phyloP scores from a whole-genome alignment of 768 basidiomycete genomes.

The Tylopilus felleus region DNA sequence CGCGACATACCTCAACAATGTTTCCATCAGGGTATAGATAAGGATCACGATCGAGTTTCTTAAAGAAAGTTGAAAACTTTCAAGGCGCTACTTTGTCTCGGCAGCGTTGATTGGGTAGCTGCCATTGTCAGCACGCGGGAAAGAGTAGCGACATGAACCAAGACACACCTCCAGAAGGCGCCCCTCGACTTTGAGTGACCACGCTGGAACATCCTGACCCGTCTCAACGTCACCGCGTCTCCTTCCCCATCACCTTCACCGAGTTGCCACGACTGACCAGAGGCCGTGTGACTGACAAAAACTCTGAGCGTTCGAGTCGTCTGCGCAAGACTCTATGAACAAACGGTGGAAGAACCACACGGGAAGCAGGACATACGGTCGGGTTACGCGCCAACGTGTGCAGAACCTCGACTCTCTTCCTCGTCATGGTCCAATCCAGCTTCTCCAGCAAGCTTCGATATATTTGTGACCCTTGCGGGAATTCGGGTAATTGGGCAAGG shows the following conservation, averaged over 20 bases:
- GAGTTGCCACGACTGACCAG: constrained; percentile 82
- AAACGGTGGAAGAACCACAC: neutral
- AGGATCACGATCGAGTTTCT: constrained; percentile 83
- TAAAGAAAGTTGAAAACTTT: constrained; percentile 85
- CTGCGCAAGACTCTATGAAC: constrained; percentile 37
- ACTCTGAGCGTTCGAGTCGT: constrained; percentile 79
- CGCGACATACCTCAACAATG: constrained; percentile 70
- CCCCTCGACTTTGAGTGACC: constrained; percentile 85
- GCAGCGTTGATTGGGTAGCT: constrained; percentile 61
- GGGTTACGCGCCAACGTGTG: constrained; percentile 78
- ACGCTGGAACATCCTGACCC: constrained; percentile 85
- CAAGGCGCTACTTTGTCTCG: constrained; percentile 60
- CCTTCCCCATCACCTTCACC: constrained; percentile 36
- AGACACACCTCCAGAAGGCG: constrained; percentile 70
- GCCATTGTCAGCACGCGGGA: neutral
- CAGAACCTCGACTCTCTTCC: constrained; percentile 88
- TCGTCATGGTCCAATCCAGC: constrained; percentile 91
- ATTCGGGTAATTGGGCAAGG: constrained; percentile 70
- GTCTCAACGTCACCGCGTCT: constrained; percentile 54
- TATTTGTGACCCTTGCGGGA: constrained; percentile 78
- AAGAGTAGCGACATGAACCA: neutral
- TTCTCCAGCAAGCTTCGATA: constrained; percentile 82
- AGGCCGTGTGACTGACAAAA: constrained; percentile 85
- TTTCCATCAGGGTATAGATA: constrained; percentile 79
- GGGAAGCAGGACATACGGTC: constrained; percentile 37